A percentile compares a stretch with the other conserved stretches of the same genome.
These are phyloP conservation scores for Picea sitchensis DNA, from an alignment of 75 land plant species.

Conservation along the genomic window DNA sequence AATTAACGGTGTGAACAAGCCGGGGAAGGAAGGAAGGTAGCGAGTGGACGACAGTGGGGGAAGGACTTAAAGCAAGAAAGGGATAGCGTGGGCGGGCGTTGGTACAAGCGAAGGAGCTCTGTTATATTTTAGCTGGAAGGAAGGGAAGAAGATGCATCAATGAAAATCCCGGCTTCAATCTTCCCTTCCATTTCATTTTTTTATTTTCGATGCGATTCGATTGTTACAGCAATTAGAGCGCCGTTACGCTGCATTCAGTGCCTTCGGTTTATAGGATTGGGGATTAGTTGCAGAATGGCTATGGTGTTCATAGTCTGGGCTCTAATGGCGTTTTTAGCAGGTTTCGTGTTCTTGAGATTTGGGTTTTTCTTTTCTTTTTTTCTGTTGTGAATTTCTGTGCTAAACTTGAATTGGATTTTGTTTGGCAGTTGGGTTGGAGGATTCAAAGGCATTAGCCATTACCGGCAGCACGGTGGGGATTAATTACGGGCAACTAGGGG, in stretches of 20 bases:
- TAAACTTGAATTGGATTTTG: neutral
- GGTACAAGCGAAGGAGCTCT: too few species aligned
- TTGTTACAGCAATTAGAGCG: neutral
- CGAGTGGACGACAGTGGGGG: too few species aligned
- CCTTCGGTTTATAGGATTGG: neutral
- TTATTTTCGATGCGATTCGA: too few species aligned
- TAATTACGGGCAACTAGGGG: conserved; percentile 71
- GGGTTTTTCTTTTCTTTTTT: neutral
- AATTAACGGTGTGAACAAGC: too few species aligned
- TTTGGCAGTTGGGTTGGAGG: neutral
- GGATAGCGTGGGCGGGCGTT: too few species aligned
- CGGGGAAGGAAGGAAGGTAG: too few species aligned
- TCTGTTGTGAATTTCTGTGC: neutral
- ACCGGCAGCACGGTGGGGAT: conserved; percentile 42
- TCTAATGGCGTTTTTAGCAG: neutral
- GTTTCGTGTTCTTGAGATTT: neutral
- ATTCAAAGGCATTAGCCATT: neutral
- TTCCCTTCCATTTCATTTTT: too few species aligned
- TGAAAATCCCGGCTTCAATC: too few species aligned
- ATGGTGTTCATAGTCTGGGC: neutral
- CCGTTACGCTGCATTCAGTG: neutral
- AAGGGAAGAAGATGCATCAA: too few species aligned
- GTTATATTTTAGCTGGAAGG: too few species aligned
- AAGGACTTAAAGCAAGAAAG: too few species aligned
- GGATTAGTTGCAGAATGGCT: neutral